Conservation (phyloP, 2,329 filamentous ascomycete genomes). For the Xylariaceae sp. region DNA sequence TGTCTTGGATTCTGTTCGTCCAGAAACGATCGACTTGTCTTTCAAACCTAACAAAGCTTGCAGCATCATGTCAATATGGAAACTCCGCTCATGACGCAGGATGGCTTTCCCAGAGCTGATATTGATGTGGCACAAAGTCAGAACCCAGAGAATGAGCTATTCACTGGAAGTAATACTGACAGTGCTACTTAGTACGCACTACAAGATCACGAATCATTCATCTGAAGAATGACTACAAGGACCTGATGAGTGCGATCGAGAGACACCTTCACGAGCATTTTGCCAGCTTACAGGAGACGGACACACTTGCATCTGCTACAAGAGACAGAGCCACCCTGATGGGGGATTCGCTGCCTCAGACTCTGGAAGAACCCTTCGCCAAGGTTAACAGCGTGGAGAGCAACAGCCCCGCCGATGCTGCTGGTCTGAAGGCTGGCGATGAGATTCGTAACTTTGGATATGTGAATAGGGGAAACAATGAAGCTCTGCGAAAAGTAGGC, state of each 20-base stretch:
- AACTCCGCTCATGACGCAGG: constrained; percentile 77
- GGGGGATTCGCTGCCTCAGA: constrained; percentile 33
- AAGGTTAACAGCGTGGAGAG: constrained; percentile 80
- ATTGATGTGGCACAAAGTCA: constrained; percentile 92
- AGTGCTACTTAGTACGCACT: constrained; percentile 66
- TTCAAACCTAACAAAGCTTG: constrained; percentile 13
- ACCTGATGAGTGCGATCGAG: constrained; percentile 79
- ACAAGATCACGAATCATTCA: constrained; percentile 85
- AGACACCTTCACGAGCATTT: constrained; percentile 86
- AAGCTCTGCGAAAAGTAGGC: constrained; percentile 79
- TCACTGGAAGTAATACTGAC: constrained; percentile 10
- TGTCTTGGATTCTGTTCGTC: constrained; percentile 79
- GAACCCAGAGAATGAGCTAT: constrained; percentile 15
- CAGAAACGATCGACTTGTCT: constrained; percentile 4
- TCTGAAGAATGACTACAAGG: constrained; percentile 89
- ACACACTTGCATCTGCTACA: constrained; percentile 32
- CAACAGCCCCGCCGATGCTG: constrained; percentile 75
- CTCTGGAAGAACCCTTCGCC: constrained; percentile 63
- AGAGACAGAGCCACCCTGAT: constrained; percentile 24
- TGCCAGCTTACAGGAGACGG: constrained; percentile 59
- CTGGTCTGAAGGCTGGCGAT: constrained; percentile 78
- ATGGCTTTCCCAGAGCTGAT: constrained; percentile 89
- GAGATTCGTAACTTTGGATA: constrained; percentile 80
- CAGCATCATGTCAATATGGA: constrained; percentile 94
- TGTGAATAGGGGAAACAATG: constrained; percentile 80